Conservation (phyloP, 768 basidiomycete genomes). For the Boletus speciosus region DNA sequence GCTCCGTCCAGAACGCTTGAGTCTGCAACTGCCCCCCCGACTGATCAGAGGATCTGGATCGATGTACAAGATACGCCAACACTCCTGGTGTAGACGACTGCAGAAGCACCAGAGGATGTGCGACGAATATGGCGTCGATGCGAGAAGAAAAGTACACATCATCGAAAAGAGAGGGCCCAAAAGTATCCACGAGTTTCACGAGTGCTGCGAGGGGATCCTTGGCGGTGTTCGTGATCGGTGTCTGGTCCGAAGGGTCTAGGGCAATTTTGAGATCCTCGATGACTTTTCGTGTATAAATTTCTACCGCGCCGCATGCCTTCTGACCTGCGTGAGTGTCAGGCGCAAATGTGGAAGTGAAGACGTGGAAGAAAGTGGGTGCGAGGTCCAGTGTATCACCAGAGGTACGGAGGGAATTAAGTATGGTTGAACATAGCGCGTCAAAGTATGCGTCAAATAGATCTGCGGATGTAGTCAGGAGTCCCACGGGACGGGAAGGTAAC, state of each 20-base stretch:
- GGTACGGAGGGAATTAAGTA: conserved; percentile 3
- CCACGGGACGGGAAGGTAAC: conserved; percentile 21
- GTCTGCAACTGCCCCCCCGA: conserved; percentile 7
- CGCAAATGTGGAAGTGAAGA: conserved; percentile 39
- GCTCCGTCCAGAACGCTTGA: conserved; percentile 22
- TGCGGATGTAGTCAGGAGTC: conserved; percentile 15
- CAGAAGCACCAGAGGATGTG: conserved; percentile 40
- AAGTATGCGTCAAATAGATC: conserved; percentile 52
- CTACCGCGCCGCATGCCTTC: conserved; percentile 10
- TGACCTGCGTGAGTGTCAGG: conserved; percentile 12
- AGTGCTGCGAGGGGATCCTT: conserved; percentile 27
- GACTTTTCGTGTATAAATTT: conserved; percentile 13
- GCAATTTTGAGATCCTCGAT: conserved; percentile 26
- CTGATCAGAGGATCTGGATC: conserved; percentile 9
- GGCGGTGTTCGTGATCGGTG: background rate
- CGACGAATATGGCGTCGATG: conserved; percentile 42
- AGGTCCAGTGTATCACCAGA: conserved; percentile 21
- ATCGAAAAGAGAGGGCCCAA: conserved; percentile 49
- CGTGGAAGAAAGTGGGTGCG: conserved; percentile 45
- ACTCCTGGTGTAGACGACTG: conserved; percentile 42
- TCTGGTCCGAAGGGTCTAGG: conserved; percentile 5
- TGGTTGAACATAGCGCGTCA: conserved; percentile 34
- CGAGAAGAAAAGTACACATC: conserved; percentile 39
- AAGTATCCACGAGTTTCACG: conserved; percentile 47
- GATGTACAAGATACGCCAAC: conserved; percentile 46